phyloP scores from a whole-genome alignment of 345 rosid genomes.

The Salix udensis region DNA sequence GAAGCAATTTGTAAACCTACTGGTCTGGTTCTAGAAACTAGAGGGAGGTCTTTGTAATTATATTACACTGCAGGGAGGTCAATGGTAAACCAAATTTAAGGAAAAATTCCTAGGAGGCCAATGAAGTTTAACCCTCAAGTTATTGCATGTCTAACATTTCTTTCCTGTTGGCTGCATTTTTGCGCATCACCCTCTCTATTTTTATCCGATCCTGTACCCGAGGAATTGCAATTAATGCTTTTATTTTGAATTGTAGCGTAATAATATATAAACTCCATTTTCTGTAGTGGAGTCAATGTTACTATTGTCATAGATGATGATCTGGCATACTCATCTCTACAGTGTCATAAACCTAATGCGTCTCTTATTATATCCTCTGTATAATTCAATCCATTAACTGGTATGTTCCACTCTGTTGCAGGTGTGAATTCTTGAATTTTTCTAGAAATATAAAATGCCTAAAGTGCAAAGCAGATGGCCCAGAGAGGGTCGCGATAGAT shows the following conservation, averaged over 20 bases:
- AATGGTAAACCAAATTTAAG: neutral
- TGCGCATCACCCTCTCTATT: neutral
- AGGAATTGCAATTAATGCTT: neutral
- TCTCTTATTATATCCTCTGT: neutral
- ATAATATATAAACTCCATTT: neutral
- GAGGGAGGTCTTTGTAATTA: neutral
- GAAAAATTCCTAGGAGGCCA: neutral
- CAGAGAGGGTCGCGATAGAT: constrained; percentile 32
- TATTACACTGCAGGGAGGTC: neutral
- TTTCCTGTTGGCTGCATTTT: no score
- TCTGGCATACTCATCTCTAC: neutral
- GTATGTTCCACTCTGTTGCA: constrained; percentile 21
- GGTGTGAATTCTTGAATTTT: constrained; percentile 68
- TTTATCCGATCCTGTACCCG: neutral
- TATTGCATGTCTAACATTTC: no score
- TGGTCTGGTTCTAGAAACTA: neutral
- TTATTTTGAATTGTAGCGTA: neutral
- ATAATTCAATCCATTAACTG: neutral
- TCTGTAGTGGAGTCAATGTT: neutral
- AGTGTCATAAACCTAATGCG: neutral
- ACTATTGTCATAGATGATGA: neutral
- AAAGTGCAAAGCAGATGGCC: constrained; percentile 64
- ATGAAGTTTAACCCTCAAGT: no score
- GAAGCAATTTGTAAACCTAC: neutral
- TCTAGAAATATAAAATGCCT: constrained; percentile 55